Base-by-base conservation (phyloP, 768 basidiomycete genomes). In the Suillus bovinus region DNA sequence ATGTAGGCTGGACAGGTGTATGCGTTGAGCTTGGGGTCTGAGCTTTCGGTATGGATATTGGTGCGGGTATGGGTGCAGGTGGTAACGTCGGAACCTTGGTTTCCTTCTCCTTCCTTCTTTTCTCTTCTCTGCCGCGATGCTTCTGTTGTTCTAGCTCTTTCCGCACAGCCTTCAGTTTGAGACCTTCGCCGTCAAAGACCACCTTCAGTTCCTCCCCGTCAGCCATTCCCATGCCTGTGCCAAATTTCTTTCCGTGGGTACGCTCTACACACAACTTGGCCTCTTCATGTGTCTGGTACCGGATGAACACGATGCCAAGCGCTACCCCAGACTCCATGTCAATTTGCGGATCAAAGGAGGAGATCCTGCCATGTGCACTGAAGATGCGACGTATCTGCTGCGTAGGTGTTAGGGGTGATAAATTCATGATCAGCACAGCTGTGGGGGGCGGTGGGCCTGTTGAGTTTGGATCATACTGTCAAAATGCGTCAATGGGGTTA, bases 261-360 rank as follows among this genome's bases (percentile, higher is more conserved):
- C 79, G 81, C 62, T 82, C 82, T 27, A 90, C 80, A 63, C 91
- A 94, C 50, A 75, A 69, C 61, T 80, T 81, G 5, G 94, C 94
- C 49, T 91, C 88, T 17, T 87, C 86, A 63, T 88, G 85, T 0
- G 82, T 77, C 20, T 74, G 69, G 69, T 78, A 98, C 65, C 83
- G 85, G 65, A 98, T 82, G 70, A 85, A 86, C 46, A 93, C 85
- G 46, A 98, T 84, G 3, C 96, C 95, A 1, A 97, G 82, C 2
- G 89, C 84, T 55, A 85, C 88, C 4, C 94, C 95, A n/a, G 87
- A 93, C 57, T 82, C 80, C 61, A 83, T 82, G 75, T 96, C 91
- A 62, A 90, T 84, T 68, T 94, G 90, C 13, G 87, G 82, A 61
- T 95, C 92, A 61, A 93, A 87, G 4, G 86, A 82, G 7, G 77